Percentiles rank a stretch among this genome's conserved stretches.
phyloP scores from a whole-genome alignment of 495 filamentous ascomycete species.

The Cercophora samala region DNA sequence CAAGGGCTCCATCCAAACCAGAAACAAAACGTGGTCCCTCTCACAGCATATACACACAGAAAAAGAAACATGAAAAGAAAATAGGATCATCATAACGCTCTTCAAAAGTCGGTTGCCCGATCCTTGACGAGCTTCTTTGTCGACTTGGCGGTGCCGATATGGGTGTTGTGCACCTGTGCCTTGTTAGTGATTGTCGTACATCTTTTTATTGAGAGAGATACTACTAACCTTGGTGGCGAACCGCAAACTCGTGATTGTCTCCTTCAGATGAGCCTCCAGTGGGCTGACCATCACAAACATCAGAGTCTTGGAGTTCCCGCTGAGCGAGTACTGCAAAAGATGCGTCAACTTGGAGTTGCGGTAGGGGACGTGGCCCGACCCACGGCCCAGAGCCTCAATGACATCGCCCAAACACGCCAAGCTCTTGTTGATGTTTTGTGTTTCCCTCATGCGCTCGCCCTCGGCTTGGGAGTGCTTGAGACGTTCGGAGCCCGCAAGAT shows the following conservation, averaged over 20 bases:
- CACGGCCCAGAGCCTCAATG: constrained; percentile 82
- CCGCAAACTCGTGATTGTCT: constrained; percentile 91
- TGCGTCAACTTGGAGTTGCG: constrained; percentile 96
- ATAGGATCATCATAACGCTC: neutral
- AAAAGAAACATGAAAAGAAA: neutral
- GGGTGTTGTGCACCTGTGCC: constrained; percentile 70
- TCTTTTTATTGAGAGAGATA: neutral
- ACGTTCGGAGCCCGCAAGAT: constrained; percentile 90
- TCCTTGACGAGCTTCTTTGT: constrained; percentile 54
- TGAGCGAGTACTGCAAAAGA: constrained; percentile 89
- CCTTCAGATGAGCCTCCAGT: constrained; percentile 81
- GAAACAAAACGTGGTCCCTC: constrained; percentile 10
- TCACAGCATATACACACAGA: constrained; percentile 16
- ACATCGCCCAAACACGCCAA: constrained; percentile 92
- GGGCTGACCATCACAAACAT: constrained; percentile 99
- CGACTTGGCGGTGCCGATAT: constrained; percentile 81
- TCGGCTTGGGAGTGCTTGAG: constrained; percentile 79
- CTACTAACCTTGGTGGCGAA: constrained; percentile 84
- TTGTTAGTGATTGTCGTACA: constrained; percentile 1
- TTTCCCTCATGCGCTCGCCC: constrained; percentile 85
- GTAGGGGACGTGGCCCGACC: constrained; percentile 87
- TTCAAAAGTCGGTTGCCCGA: neutral
- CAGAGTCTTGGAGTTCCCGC: constrained; percentile 93
- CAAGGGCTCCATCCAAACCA: constrained; percentile 1
- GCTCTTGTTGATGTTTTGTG: constrained; percentile 94